Evolutionary conservation across 768 basidiomycete species (phyloP).

Genomic region (Cystobasidium tubakii): DNA sequence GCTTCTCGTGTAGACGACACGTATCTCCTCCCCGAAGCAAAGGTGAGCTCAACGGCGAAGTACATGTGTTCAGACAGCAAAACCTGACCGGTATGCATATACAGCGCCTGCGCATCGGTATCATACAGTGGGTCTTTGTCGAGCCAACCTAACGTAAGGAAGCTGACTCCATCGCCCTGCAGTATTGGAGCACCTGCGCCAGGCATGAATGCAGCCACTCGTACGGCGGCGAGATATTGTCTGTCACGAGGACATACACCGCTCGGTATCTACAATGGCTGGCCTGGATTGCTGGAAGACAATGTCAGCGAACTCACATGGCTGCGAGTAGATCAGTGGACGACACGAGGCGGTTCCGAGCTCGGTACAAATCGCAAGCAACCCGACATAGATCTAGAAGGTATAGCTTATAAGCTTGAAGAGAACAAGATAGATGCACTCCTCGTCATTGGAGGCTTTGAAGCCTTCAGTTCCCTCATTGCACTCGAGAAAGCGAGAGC

Average conservation of each 20-base stretch:
- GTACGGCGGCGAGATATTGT: conserved; percentile 89
- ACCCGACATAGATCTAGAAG: conserved; percentile 79
- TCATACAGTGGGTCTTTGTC: conserved; percentile 50
- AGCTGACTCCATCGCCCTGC: background rate
- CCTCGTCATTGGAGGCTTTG: conserved; percentile 91
- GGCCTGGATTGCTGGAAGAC: conserved; percentile 87
- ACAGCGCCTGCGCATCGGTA: conserved; percentile 48
- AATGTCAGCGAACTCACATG: conserved; percentile 78
- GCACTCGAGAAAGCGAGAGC: conserved; percentile 73
- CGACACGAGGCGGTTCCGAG: conserved; percentile 90
- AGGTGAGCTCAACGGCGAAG: conserved; percentile 22
- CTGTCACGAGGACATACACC: conserved; percentile 84
- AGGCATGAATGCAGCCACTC: conserved; percentile 97
- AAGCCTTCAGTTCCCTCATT: conserved; percentile 75
- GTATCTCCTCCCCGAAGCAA: conserved; percentile 55
- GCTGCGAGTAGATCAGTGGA: conserved; percentile 96
- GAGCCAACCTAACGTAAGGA: no score
- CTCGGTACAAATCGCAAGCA: conserved; percentile 89
- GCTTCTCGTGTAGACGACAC: conserved; percentile 62
- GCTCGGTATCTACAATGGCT: conserved; percentile 91
- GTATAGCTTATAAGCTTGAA: conserved; percentile 85
- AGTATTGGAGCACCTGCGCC: conserved; percentile 96
- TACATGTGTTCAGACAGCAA: background rate
- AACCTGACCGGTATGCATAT: conserved; percentile 21
- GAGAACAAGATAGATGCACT: conserved; percentile 70